phyloP scores from a whole-genome alignment of 495 filamentous ascomycete species.

The Darksidea phi region DNA sequence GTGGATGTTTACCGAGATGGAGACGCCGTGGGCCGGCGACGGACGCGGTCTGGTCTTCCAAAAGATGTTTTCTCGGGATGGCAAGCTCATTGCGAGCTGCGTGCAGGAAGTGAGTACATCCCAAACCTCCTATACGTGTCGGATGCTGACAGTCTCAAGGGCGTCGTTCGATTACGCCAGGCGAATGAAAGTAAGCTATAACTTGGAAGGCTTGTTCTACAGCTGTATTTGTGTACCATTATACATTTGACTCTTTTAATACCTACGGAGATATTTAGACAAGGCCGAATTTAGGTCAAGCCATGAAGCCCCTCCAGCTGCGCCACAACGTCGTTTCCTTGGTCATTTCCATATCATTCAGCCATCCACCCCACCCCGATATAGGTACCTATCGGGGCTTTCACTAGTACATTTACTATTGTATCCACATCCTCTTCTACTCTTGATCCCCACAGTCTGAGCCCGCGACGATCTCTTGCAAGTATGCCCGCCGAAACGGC shows the following conservation, averaged over 20 bases:
- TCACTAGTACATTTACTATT: no score
- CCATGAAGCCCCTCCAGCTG: no score
- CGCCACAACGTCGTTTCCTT: no score
- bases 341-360: no score
- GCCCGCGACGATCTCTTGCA: no score
- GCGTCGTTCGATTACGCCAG: constrained; percentile 24
- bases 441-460: no score
- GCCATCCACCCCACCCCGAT: no score
- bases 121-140: not conserved
- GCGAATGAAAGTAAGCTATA: constrained; percentile 28
- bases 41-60: constrained; percentile 84
- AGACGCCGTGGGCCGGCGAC: constrained; percentile 90
- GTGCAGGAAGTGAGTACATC: constrained; percentile 56
- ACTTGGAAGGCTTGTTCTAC: not conserved
- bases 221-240: not conserved
- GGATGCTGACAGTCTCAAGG: constrained; percentile 12
- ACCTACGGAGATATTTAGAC: not conserved
- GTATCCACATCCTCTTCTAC: no score
- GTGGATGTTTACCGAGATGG: constrained; percentile 91
- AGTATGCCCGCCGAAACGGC: no score
- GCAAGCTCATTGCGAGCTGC: constrained; percentile 78
- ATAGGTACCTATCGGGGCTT: no score
- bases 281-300: no score
- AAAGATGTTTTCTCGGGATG: constrained; percentile 82
- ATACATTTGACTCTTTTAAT: not conserved